These are phyloP conservation scores for Amauroascus niger DNA, from an alignment of 2,329 filamentous ascomycete genomes.

Conservation along the genomic window DNA sequence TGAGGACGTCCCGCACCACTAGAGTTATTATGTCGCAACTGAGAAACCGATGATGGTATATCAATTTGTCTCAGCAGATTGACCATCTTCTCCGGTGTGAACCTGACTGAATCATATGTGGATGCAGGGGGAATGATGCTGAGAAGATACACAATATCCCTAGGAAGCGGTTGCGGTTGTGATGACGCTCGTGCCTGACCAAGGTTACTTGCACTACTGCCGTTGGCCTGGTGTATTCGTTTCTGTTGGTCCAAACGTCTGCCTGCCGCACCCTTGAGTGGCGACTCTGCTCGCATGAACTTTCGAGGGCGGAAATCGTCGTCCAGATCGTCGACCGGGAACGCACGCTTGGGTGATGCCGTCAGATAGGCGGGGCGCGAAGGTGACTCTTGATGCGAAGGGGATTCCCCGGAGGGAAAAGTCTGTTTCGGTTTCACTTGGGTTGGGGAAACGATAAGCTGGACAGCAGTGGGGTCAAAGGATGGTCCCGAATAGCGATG, in stretches of 20 bases:
- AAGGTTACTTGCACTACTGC: conserved; percentile 16
- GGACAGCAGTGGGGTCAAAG: conserved; percentile 75
- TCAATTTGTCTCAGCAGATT: conserved; percentile 59
- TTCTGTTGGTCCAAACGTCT: conserved; percentile 71
- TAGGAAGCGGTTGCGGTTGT: conserved; percentile 59
- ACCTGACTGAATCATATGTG: conserved; percentile 59
- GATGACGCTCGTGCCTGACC: conserved; percentile 43
- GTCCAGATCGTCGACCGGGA: conserved; percentile 59
- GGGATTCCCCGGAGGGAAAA: conserved; percentile 20
- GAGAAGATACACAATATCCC: conserved; percentile 53
- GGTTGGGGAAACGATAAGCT: conserved; percentile 71
- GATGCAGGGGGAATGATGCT: conserved; percentile 65
- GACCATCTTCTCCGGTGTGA: conserved; percentile 63
- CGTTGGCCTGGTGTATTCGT: conserved; percentile 33
- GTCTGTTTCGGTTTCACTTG: conserved; percentile 56
- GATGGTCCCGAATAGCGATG: conserved; percentile 61
- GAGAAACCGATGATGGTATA: conserved; percentile 48
- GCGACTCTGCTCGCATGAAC: conserved; percentile 78
- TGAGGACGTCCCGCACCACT: conserved; percentile 23
- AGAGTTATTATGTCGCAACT: conserved; percentile 30
- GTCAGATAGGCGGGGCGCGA: conserved; percentile 24
- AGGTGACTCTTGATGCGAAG: conserved; percentile 29
- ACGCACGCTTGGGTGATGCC: conserved; percentile 47
- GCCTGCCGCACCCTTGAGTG: conserved; percentile 81
- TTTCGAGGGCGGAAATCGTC: conserved; percentile 73